phyloP scores from a whole-genome alignment of 2,329 filamentous ascomycete genomes.

The Chalaropsis thielavioides region DNA sequence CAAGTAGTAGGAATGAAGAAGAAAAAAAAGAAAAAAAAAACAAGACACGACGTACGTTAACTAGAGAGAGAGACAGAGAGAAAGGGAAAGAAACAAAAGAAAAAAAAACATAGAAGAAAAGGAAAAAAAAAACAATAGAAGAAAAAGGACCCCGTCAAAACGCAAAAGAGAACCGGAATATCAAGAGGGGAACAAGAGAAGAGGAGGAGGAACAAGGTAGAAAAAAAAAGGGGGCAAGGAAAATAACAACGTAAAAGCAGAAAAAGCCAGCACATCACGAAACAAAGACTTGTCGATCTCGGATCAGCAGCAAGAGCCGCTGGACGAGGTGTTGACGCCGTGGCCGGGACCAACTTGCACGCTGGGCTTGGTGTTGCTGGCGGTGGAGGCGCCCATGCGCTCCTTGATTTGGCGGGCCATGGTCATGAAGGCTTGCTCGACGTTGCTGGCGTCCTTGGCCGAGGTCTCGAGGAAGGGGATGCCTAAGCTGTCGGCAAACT shows the following conservation, averaged over 20 bases:
- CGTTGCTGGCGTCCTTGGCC: constrained; percentile 98
- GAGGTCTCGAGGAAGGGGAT: constrained; percentile 99
- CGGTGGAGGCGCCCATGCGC: constrained; percentile 91
- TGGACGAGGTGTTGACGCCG: constrained; percentile 77
- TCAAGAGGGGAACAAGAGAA: constrained; percentile 1
- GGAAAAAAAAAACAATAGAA: not conserved
- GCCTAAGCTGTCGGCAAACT: constrained; percentile 95
- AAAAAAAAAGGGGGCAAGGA: constrained; percentile 3
- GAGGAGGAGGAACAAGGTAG: constrained; percentile 7
- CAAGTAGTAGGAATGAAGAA: not conserved
- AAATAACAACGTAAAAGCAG: not conserved
- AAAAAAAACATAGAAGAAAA: constrained; percentile 3
- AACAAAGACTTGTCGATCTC: not conserved
- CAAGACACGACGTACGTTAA: not conserved
- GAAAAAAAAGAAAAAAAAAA: not conserved
- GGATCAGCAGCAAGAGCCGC: constrained; percentile 77
- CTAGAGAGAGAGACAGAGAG: not conserved
- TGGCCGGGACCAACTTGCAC: constrained; percentile 92
- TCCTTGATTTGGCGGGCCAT: constrained; percentile 99
- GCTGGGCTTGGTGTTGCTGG: constrained; percentile 95
- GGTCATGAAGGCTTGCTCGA: constrained; percentile 98
- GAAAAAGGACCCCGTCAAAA: constrained; percentile 4
- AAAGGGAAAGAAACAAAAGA: not conserved
- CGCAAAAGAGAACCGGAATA: constrained; percentile 9
- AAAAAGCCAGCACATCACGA: not conserved